A percentile compares a stretch with the other conserved stretches of the same genome.
Conservation (phyloP, 2,329 filamentous ascomycete genomes). For the Cordyceps fumosorosea region DNA sequence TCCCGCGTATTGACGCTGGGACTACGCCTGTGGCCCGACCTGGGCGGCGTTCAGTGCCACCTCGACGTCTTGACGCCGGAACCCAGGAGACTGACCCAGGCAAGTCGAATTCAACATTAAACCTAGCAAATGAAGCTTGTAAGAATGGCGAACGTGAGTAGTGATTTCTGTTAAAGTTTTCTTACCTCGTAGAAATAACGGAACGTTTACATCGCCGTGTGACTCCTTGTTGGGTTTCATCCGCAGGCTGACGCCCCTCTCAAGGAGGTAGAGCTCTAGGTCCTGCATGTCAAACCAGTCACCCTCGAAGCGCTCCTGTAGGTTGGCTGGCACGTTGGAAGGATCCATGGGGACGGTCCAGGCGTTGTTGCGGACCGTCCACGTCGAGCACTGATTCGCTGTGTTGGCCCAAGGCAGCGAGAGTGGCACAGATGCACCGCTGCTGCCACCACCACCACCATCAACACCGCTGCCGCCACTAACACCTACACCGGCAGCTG, state of each 20-base stretch:
- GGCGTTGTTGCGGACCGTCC: conserved; percentile 4
- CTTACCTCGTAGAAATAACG: conserved; percentile 7
- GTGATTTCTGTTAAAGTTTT: background rate
- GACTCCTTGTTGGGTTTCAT: background rate
- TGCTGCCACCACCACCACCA: too few species aligned
- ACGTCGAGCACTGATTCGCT: conserved; percentile 6
- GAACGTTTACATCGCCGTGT: background rate
- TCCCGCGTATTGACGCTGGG: background rate
- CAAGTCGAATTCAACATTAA: conserved; percentile 13
- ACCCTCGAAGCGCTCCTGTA: conserved; percentile 13
- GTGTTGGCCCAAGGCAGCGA: conserved; percentile 9
- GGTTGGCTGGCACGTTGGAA: conserved; percentile 11
- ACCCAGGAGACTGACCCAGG: conserved; percentile 15
- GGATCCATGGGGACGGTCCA: conserved; percentile 11
- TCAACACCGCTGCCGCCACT: too few species aligned
- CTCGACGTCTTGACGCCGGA: conserved; percentile 15
- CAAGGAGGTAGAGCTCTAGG: conserved; percentile 14
- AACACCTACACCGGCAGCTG: background rate
- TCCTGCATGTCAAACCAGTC: conserved; percentile 19
- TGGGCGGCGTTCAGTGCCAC: conserved; percentile 6
- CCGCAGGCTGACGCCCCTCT: conserved; percentile 9
- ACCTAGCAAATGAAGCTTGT: background rate
- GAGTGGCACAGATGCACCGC: background rate
- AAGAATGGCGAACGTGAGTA: background rate
- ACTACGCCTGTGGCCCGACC: background rate